These are phyloP conservation scores for Candida sp. DNA, from an alignment of 1,139 yeast genomes.

Conservation along the genomic window DNA sequence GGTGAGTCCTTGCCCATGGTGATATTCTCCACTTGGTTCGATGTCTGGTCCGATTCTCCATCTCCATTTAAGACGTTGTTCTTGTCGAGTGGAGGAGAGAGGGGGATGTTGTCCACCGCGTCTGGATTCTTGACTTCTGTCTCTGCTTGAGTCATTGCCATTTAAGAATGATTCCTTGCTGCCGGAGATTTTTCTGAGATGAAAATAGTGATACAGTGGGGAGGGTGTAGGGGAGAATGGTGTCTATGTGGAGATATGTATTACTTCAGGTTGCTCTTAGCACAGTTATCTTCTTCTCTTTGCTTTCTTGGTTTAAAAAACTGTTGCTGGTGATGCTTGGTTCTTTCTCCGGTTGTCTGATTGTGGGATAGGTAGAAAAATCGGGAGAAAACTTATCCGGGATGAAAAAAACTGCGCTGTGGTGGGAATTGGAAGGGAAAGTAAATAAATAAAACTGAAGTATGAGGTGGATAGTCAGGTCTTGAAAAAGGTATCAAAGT, in stretches of 20 bases:
- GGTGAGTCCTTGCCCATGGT: constrained; percentile 32
- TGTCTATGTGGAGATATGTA: not conserved
- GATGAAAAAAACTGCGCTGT: not conserved
- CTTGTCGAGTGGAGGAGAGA: constrained; percentile 4
- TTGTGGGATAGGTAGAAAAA: not conserved
- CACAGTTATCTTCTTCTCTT: not conserved
- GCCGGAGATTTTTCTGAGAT: not conserved
- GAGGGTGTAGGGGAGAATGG: not conserved
- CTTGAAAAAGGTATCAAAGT: not conserved
- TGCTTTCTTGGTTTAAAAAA: not conserved
- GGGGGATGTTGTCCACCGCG: constrained; percentile 3
- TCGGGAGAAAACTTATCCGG: constrained; percentile 1
- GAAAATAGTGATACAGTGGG: not conserved
- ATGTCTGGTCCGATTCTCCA: constrained; percentile 6
- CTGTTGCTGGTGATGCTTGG: not conserved
- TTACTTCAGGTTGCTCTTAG: not conserved
- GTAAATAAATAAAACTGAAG: not conserved
- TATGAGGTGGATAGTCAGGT: not conserved
- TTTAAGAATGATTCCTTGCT: not conserved
- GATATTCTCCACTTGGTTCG: constrained; percentile 8
- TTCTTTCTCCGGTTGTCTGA: constrained; percentile 2
- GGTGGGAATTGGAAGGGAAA: not conserved
- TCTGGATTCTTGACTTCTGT: constrained; percentile 5
- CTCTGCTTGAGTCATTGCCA: constrained; percentile 7
- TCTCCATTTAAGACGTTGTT: not conserved